These are phyloP conservation scores for Yamadazyma diddensiae DNA, from an alignment of 1,139 yeast genomes.

Conservation along the genomic window DNA sequence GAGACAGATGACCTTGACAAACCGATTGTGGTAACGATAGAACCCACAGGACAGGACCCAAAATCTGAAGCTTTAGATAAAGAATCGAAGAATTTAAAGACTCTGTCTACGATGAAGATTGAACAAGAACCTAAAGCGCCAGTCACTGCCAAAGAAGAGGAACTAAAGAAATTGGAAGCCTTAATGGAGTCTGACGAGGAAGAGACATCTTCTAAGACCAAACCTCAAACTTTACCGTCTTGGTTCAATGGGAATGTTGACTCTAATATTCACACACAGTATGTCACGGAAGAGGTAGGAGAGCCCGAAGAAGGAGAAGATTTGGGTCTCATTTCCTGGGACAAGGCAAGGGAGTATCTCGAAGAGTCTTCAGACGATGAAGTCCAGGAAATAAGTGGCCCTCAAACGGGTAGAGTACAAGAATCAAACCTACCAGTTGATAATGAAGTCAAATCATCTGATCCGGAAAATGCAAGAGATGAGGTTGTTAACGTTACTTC, in stretches of 20 bases:
- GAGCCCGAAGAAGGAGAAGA: slow-evolving; percentile 29
- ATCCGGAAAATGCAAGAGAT: too few relatives aligned
- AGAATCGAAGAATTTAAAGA: neutral
- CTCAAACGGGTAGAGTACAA: too few relatives aligned
- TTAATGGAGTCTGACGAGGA: slow-evolving; percentile 11
- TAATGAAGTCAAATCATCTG: too few relatives aligned
- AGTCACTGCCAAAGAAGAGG: slow-evolving; percentile 4
- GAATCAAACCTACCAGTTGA: neutral
- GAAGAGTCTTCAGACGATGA: neutral
- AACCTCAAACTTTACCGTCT: slow-evolving; percentile 20
- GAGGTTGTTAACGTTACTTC: too few relatives aligned
- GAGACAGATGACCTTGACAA: neutral
- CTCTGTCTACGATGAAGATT: neutral
- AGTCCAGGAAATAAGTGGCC: too few relatives aligned
- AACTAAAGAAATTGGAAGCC: slow-evolving; percentile 9
- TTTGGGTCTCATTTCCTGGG: slow-evolving; percentile 50
- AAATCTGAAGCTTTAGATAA: neutral
- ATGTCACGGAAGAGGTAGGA: slow-evolving; percentile 7
- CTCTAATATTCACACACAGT: slow-evolving; percentile 10
- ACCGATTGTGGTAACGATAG: neutral
- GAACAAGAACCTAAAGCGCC: neutral
- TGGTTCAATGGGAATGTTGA: slow-evolving; percentile 28
- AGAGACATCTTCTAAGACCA: slow-evolving; percentile 1
- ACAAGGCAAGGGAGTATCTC: slow-evolving; percentile 35
- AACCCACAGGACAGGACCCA: neutral